A percentile compares a stretch with the other conserved stretches of the same genome.
phyloP scores from a whole-genome alignment of 371 early-diverging fungal genomes.

The Umbelopsis sp. region DNA sequence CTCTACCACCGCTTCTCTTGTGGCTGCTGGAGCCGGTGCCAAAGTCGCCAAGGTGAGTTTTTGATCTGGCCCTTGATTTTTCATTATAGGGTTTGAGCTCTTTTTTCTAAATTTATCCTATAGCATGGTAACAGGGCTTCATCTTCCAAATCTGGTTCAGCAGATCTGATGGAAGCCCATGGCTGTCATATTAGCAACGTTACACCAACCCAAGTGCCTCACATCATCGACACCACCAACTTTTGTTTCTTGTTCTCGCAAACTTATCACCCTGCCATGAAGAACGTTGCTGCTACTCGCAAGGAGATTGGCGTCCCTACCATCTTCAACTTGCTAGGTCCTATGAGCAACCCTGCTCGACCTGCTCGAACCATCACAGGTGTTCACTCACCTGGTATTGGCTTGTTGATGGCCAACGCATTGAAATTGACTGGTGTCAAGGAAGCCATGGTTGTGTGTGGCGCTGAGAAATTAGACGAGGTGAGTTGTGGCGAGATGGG shows the following conservation, averaged over 20 bases:
- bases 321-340: constrained; percentile 94
- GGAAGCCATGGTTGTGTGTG: constrained; percentile 88
- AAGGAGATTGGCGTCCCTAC: constrained; percentile 93
- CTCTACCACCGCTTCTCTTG: constrained; percentile 89
- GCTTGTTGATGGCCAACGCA: constrained; percentile 84
- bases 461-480: constrained; percentile 82
- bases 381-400: constrained; percentile 80
- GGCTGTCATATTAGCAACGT: constrained; percentile 76
- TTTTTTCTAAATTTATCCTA: background rate
- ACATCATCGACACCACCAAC: constrained; percentile 63
- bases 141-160: constrained; percentile 94
- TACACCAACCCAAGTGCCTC: constrained; percentile 66
- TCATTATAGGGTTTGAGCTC: too few relatives aligned
- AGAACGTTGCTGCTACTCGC: constrained; percentile 75
- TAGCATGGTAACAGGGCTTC: constrained; percentile 95
- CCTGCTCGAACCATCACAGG: constrained; percentile 89
- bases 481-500: constrained; percentile 29
- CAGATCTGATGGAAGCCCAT: constrained; percentile 88
- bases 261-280: constrained; percentile 93
- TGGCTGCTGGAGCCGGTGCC: constrained; percentile 93
- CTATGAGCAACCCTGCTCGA: constrained; percentile 88
- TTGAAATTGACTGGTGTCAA: constrained; percentile 75
- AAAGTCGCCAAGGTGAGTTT: constrained; percentile 85
- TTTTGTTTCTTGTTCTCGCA: constrained; percentile 95
- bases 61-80: background rate